A percentile compares a stretch with the other conserved stretches of the same genome.
Evolutionary conservation across 768 basidiomycete species (phyloP).

Genomic region (Crassisporium funariophilum): DNA sequence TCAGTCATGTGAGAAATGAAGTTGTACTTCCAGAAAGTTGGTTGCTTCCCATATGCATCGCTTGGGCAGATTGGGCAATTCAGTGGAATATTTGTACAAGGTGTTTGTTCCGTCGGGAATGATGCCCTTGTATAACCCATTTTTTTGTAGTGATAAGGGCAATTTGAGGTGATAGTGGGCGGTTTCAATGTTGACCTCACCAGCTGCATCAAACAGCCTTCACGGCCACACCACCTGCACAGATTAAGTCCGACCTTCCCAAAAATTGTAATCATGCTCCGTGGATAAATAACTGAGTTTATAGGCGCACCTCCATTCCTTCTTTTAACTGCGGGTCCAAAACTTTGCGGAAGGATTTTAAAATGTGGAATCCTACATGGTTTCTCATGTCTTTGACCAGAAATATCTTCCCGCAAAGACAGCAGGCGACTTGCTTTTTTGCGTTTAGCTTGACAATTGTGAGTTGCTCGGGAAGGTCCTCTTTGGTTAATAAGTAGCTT

Average conservation of each 20-base stretch:
- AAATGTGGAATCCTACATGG: not conserved
- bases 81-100: not conserved
- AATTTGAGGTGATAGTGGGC: not conserved
- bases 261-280: not conserved
- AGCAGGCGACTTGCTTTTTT: not conserved
- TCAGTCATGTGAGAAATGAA: slow-evolving; percentile 11
- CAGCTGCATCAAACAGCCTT: slow-evolving; percentile 3
- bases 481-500: not conserved
- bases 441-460: not conserved
- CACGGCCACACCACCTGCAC: slow-evolving; percentile 13
- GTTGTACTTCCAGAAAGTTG: slow-evolving; percentile 10
- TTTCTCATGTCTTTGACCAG: not conserved
- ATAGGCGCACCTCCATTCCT: too few relatives aligned
- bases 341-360: not conserved
- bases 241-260: slow-evolving; percentile 11
- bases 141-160: not conserved
- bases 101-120: not conserved
- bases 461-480: not conserved
- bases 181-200: not conserved
- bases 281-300: too few relatives aligned
- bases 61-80: not conserved
- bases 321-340: too few relatives aligned
- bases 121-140: not conserved
- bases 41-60: too few relatives aligned
- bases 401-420: not conserved